Base-by-base conservation (phyloP, 2,329 filamentous ascomycete species). In the Colletotrichum sp. region DNA sequence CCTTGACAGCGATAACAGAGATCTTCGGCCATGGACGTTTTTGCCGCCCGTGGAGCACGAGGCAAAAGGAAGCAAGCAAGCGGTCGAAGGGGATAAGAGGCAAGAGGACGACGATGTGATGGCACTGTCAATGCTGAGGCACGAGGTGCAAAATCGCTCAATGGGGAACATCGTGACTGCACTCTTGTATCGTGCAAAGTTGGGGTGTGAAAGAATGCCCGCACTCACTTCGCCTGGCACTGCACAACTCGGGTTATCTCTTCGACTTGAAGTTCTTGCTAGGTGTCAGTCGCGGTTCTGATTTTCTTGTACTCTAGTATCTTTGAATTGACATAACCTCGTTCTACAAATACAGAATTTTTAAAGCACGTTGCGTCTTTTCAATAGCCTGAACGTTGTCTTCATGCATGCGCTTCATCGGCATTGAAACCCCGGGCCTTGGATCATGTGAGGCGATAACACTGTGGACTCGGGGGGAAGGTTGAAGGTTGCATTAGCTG, bases 21-120 rank as follows among this genome's bases (percentile, higher is more conserved):
- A 60, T n/a, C 10, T 43, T 14, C 48, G 63, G 7, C 70, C 70
- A 12, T 72, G 70, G 70, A 21, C 32, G 3, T 72, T 72, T 21
- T 10, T 67, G 28, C 52, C 70, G 2, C 18, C 36, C 14, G n/a
- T 13, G 18, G 10, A 43, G 24, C 14, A 28, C 18, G 24, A 32
- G 10, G 10, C 21, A 18, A 32, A 21, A 16, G 28, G 43, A 28
- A 55, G 26, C 26, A 12, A 67, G 21, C 21, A 24, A 21, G 16
- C 21, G 26, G 18, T 3, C 9, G 30, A 12, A 36, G 18, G 18
- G 16, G 21, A 16, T 21, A 8, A 6, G 18, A 36, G 4, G 59
- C 28, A 9, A 1, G 24, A 14, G 18, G 18, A 67, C 14, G 30
- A 68, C 18, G 48, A 68, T 30, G n/a, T 28, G 6, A 7, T 24